Conservation (phyloP, 2,329 filamentous ascomycete species). For the Fusarium pseudocircinatum region DNA sequence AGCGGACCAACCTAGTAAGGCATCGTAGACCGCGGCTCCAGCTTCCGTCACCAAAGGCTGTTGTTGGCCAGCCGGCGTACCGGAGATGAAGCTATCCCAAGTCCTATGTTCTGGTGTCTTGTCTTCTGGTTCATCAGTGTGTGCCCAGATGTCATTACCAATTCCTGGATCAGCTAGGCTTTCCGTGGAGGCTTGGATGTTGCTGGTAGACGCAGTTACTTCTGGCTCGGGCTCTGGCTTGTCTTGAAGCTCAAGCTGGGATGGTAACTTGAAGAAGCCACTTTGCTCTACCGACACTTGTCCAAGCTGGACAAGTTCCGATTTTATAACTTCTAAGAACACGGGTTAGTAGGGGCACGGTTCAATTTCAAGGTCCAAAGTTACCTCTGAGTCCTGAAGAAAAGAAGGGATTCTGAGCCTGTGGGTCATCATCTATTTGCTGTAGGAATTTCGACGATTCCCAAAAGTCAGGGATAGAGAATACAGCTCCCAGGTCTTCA, state of each 20-base stretch:
- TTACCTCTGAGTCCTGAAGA: slow-evolving; percentile 50
- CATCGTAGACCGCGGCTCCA: slow-evolving; percentile 72
- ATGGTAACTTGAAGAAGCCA: slow-evolving; percentile 47
- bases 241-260: slow-evolving; percentile 23
- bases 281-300: slow-evolving; percentile 36
- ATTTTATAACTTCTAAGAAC: slow-evolving; percentile 15
- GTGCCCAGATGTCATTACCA: slow-evolving; percentile 57
- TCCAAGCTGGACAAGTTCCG: slow-evolving; percentile 29
- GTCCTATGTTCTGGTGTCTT: slow-evolving; percentile 62
- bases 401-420: slow-evolving; percentile 54
- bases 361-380: background rate
- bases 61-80: slow-evolving; percentile 47
- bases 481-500: slow-evolving; percentile 63
- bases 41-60: slow-evolving; percentile 75
- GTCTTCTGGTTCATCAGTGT: slow-evolving; percentile 46
- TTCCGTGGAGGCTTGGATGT: slow-evolving; percentile 2
- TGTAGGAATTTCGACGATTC: slow-evolving; percentile 62
- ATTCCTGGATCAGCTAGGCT: slow-evolving; percentile 11
- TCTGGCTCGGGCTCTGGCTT: background rate
- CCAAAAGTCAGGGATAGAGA: slow-evolving; percentile 71
- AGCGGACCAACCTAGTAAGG: slow-evolving; percentile 57
- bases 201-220: slow-evolving; percentile 3
- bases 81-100: slow-evolving; percentile 74
- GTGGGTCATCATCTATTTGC: slow-evolving; percentile 29
- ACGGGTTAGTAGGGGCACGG: background rate